phyloP scores from a whole-genome alignment of 2,329 filamentous ascomycete species.

The Colletotrichum magnum region DNA sequence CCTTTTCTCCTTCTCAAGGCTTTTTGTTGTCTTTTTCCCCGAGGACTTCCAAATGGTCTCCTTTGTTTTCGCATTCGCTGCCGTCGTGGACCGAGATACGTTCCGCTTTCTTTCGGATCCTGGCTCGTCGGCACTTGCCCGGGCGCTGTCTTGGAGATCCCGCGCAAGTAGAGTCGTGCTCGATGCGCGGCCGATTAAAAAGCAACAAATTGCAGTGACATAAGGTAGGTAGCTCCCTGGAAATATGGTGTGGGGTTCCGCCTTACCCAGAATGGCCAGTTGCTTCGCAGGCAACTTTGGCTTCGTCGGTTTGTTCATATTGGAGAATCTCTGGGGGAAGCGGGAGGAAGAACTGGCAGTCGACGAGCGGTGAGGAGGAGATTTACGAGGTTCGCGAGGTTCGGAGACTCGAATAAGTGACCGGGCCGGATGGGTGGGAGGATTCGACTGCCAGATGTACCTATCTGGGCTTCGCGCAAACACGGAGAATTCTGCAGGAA shows the following conservation, averaged over 20 bases:
- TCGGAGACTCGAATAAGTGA: not conserved
- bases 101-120: not conserved
- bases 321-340: conserved; percentile 28
- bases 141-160: conserved; percentile 3
- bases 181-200: conserved; percentile 17
- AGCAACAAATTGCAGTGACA: conserved; percentile 17
- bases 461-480: not conserved
- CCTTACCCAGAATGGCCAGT: conserved; percentile 82
- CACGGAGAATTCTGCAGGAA: not conserved
- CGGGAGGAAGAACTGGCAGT: not conserved
- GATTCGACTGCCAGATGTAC: not conserved
- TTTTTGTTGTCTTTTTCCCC: not conserved
- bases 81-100: not conserved
- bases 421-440: not conserved
- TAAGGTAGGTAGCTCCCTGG: conserved; percentile 8
- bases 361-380: not conserved
- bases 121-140: conserved; percentile 36
- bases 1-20: not conserved
- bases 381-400: not conserved
- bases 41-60: not conserved
- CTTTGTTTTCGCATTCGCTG: not conserved
- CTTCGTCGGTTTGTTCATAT: conserved; percentile 46
- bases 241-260: conserved; percentile 35
- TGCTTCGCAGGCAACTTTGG: conserved; percentile 83
- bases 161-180: not conserved